phyloP scores from a whole-genome alignment of 345 rosid species.

The Turnera subulata region DNA sequence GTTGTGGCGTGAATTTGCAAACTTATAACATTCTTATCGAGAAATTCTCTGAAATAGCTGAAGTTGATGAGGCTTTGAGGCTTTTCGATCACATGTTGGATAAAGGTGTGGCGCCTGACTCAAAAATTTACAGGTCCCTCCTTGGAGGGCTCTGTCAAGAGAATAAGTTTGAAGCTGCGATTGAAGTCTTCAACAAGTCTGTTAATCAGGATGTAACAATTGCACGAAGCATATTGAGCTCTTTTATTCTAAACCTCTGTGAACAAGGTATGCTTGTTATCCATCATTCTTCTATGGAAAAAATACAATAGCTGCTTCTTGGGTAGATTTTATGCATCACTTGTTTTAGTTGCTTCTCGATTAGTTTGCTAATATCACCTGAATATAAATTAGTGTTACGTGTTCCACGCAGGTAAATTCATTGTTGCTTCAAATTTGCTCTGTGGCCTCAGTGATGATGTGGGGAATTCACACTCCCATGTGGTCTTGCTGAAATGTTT shows the following conservation, averaged over 20 bases:
- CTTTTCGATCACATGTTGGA: conserved; percentile 66
- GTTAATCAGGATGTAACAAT: conserved; percentile 39
- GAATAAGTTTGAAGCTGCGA: conserved; percentile 49
- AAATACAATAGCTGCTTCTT: too few species aligned
- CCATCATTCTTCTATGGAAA: too few species aligned
- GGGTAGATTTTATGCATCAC: too few species aligned
- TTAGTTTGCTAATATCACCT: too few species aligned
- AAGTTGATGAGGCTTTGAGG: conserved; percentile 62
- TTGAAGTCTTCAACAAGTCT: conserved; percentile 46
- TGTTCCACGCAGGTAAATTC: conserved; percentile 52
- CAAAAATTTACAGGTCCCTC: conserved; percentile 47
- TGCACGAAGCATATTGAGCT: conserved; percentile 37
- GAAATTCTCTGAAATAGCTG: conserved; percentile 62
- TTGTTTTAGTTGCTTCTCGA: too few species aligned
- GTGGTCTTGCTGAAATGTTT: conserved; percentile 49
- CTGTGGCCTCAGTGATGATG: conserved; percentile 28
- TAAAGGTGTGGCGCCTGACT: conserved; percentile 60
- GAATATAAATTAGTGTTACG: too few species aligned
- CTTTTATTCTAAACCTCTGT: conserved; percentile 48
- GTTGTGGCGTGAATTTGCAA: conserved; percentile 58
- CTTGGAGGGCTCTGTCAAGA: conserved; percentile 68
- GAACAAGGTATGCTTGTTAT: conserved; percentile 39
- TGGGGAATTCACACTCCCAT: conserved; percentile 42
- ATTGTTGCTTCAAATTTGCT: conserved; percentile 44
- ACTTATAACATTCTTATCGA: conserved; percentile 62